Evolutionary conservation across 2,329 filamentous ascomycete genomes (phyloP), one percentile per base, ranked within the genome.

Genomic region (Botrytis cinerea): DNA sequence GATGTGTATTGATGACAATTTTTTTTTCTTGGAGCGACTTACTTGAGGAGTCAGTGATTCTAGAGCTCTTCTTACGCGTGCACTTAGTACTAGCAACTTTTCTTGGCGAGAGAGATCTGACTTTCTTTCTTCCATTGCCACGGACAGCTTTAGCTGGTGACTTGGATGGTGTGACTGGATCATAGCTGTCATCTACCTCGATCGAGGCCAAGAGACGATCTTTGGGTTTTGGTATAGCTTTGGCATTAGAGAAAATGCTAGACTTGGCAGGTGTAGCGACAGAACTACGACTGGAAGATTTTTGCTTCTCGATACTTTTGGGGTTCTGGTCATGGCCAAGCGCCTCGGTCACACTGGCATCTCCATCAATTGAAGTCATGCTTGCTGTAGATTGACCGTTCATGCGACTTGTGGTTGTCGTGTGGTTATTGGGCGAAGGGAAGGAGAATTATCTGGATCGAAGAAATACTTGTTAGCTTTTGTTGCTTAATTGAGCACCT

Each of bases 231-330:
- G n/a, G 18, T 12, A 18, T 57, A 8, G 48, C n/a, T n/a, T 43
- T 32, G 3, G 10, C 2, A 25, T n/a, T 69, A 45, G 35, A 43
- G 3, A 32, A 14, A 25, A n/a, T 9, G 18, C 48, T 14, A 48
- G 38, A 32, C 16, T 57, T 69, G 66, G 20, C 66, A 57, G 48
- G 66, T 25, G 66, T 69, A 32, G 38, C 48, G 25, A 69, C 38
- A 25, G 48, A 45, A 25, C 48, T 12, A 69, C 38, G 35, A 20
- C 51, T 38, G 48, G 18, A 16, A 43, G 38, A 59, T 28, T 45
- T 12, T 69, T 20, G 8, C 22, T 68, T 16, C 22, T 69, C n/a
- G 48, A 57, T 57, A 20, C 43, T 57, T 28, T 57, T 48, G n/a
- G 43, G 66, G 22, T 10, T 20, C 16, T 57, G 48, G 1, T 32